Conservation (phyloP, 1,284 basidiomycete genomes). For the Ustilago hordei region DNA sequence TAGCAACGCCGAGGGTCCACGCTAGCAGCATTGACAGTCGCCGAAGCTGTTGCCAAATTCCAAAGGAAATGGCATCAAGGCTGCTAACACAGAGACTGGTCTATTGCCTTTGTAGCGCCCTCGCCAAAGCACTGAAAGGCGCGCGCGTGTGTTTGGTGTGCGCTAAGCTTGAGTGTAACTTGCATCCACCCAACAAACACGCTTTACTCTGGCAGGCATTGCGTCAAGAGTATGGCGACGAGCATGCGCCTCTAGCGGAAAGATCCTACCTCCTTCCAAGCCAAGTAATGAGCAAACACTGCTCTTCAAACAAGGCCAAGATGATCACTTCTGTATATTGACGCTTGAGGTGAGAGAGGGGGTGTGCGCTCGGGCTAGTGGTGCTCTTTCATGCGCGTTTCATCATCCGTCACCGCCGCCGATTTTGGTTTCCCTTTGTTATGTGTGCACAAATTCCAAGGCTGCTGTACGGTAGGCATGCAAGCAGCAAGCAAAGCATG, state of each 20-base stretch:
- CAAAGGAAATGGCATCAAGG: background rate
- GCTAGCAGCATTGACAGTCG: background rate
- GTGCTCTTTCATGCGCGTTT: background rate
- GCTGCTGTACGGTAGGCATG: background rate
- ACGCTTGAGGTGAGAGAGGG: background rate
- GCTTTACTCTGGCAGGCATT: background rate
- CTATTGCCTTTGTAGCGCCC: background rate
- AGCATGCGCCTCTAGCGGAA: conserved; percentile 3
- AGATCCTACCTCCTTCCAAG: background rate
- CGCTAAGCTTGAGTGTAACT: too few species aligned
- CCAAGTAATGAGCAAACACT: background rate
- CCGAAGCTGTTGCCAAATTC: background rate
- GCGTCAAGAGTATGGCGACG: background rate
- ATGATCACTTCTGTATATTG: background rate
- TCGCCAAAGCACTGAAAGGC: background rate
- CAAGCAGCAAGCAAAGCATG: background rate
- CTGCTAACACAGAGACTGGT: background rate
- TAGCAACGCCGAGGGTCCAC: conserved; percentile 1
- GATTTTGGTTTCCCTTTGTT: background rate
- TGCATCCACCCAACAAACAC: background rate
- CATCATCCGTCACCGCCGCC: background rate
- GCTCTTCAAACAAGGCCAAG: background rate
- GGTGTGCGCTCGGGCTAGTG: background rate
- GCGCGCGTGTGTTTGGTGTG: background rate
- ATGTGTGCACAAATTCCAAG: background rate